A percentile compares a stretch with the other conserved stretches of the same genome.
These are phyloP conservation scores for Arbutus unedo DNA, from an alignment of 148 eudicot species.

Conservation along the genomic window DNA sequence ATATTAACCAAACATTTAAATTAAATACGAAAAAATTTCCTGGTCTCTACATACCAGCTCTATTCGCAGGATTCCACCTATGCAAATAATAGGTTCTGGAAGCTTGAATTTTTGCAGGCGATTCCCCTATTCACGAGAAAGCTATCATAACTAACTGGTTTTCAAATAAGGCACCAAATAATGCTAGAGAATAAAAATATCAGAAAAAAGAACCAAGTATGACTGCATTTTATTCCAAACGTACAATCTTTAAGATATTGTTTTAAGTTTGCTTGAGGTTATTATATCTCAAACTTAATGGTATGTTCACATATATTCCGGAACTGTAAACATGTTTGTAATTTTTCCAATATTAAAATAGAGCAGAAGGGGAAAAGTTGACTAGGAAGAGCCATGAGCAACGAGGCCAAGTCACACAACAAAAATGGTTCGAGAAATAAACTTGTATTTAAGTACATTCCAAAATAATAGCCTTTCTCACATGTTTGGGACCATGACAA, in stretches of 20 bases:
- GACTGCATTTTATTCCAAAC: neutral
- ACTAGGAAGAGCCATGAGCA: slow-evolving; percentile 5
- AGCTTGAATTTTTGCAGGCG: slow-evolving; percentile 67
- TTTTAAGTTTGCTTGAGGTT: neutral
- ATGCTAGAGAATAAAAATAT: neutral
- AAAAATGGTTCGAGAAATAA: neutral
- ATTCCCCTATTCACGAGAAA: slow-evolving; percentile 38
- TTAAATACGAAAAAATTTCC: too few species aligned
- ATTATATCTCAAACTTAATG: neutral
- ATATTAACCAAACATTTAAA: too few species aligned
- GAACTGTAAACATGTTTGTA: neutral
- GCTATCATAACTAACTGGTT: neutral
- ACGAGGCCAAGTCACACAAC: neutral
- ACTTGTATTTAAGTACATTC: neutral
- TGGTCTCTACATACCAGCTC: slow-evolving; percentile 30
- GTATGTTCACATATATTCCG: neutral
- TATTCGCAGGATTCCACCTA: slow-evolving; percentile 69
- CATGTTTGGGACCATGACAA: slow-evolving; percentile 98
- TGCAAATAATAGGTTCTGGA: slow-evolving; percentile 71
- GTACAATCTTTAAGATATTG: neutral
- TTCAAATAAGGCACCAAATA: neutral
- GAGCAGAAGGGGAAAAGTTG: neutral
- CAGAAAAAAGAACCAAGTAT: neutral
- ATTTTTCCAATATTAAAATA: neutral
- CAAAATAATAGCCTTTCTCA: slow-evolving; percentile 33